Base-by-base conservation (phyloP, 495 filamentous ascomycete species). In the Hypoxylon perforatum region DNA sequence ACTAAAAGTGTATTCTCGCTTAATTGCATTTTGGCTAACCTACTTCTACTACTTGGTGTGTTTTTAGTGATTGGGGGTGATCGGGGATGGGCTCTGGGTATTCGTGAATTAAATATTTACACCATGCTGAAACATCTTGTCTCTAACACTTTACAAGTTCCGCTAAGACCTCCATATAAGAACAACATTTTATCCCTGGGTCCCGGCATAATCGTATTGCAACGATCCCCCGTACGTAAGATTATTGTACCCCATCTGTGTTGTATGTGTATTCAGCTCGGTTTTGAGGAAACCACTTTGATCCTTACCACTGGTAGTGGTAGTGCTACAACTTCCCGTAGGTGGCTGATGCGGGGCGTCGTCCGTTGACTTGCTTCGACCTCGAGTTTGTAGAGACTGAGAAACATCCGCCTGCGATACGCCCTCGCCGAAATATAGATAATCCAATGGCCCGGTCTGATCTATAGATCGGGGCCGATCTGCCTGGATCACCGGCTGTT, bases 221-320 rank as follows among this genome's bases (percentile, higher is more conserved):
- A 58, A 39, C 8, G 55, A 58, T 5, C 55, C 55, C 14, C 55
- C 55, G 21, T 58, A 58, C 3, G 55, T 63, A 8, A 63, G 28
- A 49, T 49, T 49, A 6, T 50, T 55, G 22, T 63, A 63, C 21
- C 51, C 60, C 60, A 63, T 63, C 35, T 63, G 60, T 22, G 41
- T 18, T 42, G 51, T 49, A 7, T 56, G 60, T 14, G 49, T 56
- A 47, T 49, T 55, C 33, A 63, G n/a, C 3, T 42, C 50, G 0
- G 60, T 48, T 5, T 49, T 55, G 1, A 63, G 36, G 41, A 63
- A 63, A 8, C 60, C 60, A 19, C 50, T 55, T 10, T 33, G 39
- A n/a, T 63, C 60, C 28, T 17, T 55, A 18, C 60, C 51, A 15
- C 21, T 44, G 15, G n/a, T 21, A 9, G 23, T 36, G 10, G 17